Base-by-base conservation (phyloP, 1,284 basidiomycete genomes). In the Singerocomus inundabilis region DNA sequence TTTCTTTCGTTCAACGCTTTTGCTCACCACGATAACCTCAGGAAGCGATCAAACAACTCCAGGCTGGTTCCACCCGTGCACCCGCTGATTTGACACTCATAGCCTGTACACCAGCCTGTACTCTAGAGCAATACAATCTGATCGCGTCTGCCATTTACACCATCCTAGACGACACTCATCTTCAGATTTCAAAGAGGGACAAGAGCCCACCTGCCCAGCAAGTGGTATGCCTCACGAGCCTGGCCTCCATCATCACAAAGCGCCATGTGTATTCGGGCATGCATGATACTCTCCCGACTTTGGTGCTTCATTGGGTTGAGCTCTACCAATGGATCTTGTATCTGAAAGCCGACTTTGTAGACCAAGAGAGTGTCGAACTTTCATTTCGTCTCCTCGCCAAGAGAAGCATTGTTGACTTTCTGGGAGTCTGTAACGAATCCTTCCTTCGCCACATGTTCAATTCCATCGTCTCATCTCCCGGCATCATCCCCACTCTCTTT, bases 241-340 rank as follows among this genome's bases (percentile, higher is more conserved):
- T 69, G n/a, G 51, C 58, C 1, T 43, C 49, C 37, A 52, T 64
- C 12, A 49, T 64, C 12, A 44, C 38, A 13, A 38, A 37, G 5
- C 51, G 48, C 26, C 25, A 37, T 18, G 6, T 30, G 1, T 40
- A 43, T 34, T 21, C 49, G 13, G 52, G 11, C n/a, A 36, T n/a
- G 29, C 35, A 42, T 5, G 18, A 33, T 36, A 39, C 45, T 4
- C 24, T 58, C 33, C 48, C 44, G 12, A 37, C 35, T 12, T 34
- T 66, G n/a, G 33, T 21, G 25, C 21, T 5, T 29, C 57, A 51
- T 38, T 69, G 65, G 64, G 3, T 16, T 28, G 21, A 45, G 12
- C 52, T 64, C 30, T 54, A 45, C 15, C 47, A 13, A 13, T 64
- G 66, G 66, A 47, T 69, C 37, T 16, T 67, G 16, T 61, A 62